phyloP scores from a whole-genome alignment of 129 eudicot species.

The Scalesia atractyloides region DNA sequence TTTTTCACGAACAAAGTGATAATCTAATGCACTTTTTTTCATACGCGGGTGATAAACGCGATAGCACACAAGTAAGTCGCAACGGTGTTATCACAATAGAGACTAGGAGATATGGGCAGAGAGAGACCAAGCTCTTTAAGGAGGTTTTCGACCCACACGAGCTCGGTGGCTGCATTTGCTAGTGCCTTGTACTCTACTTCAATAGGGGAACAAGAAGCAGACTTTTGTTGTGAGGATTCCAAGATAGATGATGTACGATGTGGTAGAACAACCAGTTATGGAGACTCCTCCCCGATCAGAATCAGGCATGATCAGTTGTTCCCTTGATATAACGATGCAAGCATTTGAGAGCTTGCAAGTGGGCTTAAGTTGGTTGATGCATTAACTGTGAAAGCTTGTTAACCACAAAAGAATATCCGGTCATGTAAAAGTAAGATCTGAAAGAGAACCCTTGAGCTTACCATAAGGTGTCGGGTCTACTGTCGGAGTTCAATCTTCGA shows the following conservation, averaged over 20 bases:
- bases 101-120: background rate
- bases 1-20: background rate
- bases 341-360: background rate
- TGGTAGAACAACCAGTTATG: background rate
- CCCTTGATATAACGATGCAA: background rate
- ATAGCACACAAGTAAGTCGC: background rate
- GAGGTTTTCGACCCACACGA: constrained; percentile 8
- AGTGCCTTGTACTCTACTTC: background rate
- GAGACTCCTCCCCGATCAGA: background rate
- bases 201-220: background rate
- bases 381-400: background rate
- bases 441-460: background rate
- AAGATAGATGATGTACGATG: background rate
- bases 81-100: background rate
- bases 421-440: background rate
- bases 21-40: background rate
- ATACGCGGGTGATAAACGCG: background rate
- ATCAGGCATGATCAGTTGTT: background rate
- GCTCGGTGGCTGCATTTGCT: constrained; percentile 2
- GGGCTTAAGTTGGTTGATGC: background rate
- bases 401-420: background rate
- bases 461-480: background rate
- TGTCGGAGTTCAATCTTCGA: background rate
- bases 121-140: constrained; percentile 1
- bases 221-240: background rate